Conservation (phyloP, 768 basidiomycete genomes). For the Nidularia pulvinata region DNA sequence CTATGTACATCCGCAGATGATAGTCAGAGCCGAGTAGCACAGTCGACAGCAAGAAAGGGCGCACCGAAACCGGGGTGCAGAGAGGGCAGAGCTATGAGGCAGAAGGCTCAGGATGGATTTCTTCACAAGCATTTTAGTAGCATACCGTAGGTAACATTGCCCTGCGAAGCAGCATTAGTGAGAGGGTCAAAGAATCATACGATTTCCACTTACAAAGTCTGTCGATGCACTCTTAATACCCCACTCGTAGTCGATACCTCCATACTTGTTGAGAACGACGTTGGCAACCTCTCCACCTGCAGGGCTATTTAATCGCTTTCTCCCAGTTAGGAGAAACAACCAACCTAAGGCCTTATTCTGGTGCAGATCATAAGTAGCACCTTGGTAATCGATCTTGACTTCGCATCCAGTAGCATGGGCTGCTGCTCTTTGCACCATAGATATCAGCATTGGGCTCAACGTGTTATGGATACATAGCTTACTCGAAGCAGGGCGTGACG, state of each 20-base stretch:
- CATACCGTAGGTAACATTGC: constrained; percentile 75
- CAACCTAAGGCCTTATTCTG: constrained; percentile 68
- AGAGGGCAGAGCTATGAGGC: constrained; percentile 50
- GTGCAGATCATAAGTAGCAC: constrained; percentile 52
- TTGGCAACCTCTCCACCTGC: constrained; percentile 66
- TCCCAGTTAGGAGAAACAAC: neutral
- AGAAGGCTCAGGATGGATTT: neutral
- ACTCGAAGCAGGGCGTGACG: constrained; percentile 76
- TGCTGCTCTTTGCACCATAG: constrained; percentile 46
- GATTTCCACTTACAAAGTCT: constrained; percentile 63
- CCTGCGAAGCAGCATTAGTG: constrained; percentile 33
- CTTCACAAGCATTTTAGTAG: neutral
- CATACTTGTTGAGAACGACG: constrained; percentile 60
- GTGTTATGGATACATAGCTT: constrained; percentile 12
- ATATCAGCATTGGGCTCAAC: neutral
- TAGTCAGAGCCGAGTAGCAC: neutral
- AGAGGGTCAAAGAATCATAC: neutral
- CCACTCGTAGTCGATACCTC: constrained; percentile 61
- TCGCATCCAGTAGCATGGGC: constrained; percentile 67
- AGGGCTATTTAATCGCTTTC: neutral
- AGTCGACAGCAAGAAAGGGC: constrained; percentile 7
- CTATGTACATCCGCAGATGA: constrained; percentile 25
- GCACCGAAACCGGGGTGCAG: constrained; percentile 75
- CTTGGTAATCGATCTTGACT: constrained; percentile 34
- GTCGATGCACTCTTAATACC: constrained; percentile 76